phyloP scores from a whole-genome alignment of 2,329 filamentous ascomycete genomes.

The Lecanicillium sp. region DNA sequence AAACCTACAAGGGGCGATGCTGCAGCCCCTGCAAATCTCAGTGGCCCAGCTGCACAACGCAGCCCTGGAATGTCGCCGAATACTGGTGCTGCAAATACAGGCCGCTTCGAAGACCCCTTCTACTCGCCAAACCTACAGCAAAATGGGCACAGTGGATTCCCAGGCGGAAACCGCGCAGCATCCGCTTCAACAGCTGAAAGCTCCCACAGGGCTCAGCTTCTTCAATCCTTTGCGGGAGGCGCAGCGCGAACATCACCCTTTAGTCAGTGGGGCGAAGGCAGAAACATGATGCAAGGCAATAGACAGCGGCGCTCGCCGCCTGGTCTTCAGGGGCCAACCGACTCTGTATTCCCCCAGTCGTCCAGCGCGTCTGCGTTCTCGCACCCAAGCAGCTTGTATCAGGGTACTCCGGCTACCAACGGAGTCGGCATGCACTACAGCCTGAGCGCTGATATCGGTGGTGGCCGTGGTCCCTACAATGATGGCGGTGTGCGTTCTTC shows the following conservation, averaged over 20 bases:
- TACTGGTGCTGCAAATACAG: not conserved
- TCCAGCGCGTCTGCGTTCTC: slow-evolving; percentile 33
- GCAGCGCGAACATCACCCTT: slow-evolving; percentile 22
- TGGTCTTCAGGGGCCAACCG: slow-evolving; percentile 13
- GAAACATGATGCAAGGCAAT: slow-evolving; percentile 4
- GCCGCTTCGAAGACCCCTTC: slow-evolving; percentile 7
- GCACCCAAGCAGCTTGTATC: slow-evolving; percentile 41
- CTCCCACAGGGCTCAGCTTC: slow-evolving; percentile 24
- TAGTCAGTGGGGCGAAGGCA: slow-evolving; percentile 20
- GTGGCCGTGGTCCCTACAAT: not conserved
- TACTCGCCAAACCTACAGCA: not conserved
- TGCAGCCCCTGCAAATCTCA: slow-evolving; percentile 2
- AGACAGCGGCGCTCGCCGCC: slow-evolving; percentile 10
- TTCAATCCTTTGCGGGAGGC: slow-evolving; percentile 23
- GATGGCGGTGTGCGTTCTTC: slow-evolving; percentile 8
- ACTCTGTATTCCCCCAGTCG: slow-evolving; percentile 18
- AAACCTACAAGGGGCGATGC: slow-evolving; percentile 16
- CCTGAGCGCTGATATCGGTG: too few species aligned
- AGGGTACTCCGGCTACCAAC: slow-evolving; percentile 31
- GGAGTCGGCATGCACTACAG: not conserved
- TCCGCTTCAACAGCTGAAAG: slow-evolving; percentile 17
- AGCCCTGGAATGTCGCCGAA: slow-evolving; percentile 5
- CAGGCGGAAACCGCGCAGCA: slow-evolving; percentile 4
- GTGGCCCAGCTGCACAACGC: not conserved
- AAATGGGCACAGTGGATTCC: not conserved